Base-by-base conservation (phyloP, 257 asterid species). In the Fraxinus anomala region DNA sequence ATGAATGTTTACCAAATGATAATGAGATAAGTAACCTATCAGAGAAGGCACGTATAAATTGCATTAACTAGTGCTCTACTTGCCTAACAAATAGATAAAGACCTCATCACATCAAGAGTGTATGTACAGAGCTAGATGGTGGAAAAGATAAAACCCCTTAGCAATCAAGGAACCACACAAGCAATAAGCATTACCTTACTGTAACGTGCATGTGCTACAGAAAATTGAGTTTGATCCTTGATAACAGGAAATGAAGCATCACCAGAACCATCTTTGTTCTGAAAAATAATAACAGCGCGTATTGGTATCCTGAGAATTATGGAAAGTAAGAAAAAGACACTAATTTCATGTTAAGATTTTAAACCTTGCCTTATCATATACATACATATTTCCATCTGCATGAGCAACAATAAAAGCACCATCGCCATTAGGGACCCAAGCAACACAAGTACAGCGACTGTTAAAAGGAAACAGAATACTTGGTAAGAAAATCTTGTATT, bases 401-500 rank as follows among this genome's bases (percentile, higher is more conserved):
- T 95, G 99, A 80, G 93, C 93, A 79, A 89, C 96, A 79, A 93
- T 80, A 81, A 95, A 95, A 54, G 94, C 84, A 73, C 99, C 98
- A 86, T 95, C 97, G 77, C 93, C 87, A 71, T 93, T 89, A 33
- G 99, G 99, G 76, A 93, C 89, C 99, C 99, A 95, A 1, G 98
- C 93, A 74, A 93, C 73, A 83, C 92, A 84, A 83, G 97, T 91
- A 76, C 99, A 95, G 19, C 97, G 93, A 85, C 98, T 95, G 93
- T 83, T 80, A 63, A 73, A 63, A 80, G 79, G 83, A 89, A 86
- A 78, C 79, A 69, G 40, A 69, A 56, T 42, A 76, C 23, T 83
- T 76, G 56, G 80, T 77, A 28, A 70, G 39, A 34, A 30, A 5
- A 19, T 44, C 54, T 44, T 44, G 19, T 13, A 44, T 44, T 44